phyloP scores from a whole-genome alignment of 176 grass and related monocot species.

The Areca catechu region DNA sequence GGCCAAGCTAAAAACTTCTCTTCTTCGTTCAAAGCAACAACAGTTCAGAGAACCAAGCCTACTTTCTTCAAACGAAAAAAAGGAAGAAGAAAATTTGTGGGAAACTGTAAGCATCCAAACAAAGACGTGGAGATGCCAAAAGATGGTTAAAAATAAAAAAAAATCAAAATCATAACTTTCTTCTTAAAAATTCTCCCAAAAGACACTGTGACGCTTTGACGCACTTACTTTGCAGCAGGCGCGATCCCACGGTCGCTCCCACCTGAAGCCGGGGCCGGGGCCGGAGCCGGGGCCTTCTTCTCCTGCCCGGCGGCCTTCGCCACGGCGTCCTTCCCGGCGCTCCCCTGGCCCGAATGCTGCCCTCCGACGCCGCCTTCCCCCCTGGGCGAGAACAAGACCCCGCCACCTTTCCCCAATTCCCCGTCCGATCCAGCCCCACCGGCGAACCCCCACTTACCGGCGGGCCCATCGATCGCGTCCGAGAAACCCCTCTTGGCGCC shows the following conservation, averaged over 20 bases:
- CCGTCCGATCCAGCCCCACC: neutral
- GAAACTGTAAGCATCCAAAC: too few species aligned
- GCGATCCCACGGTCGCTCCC: conserved; percentile 3
- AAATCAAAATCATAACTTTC: too few species aligned
- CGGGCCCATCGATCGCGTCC: conserved; percentile 1
- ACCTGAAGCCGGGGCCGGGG: conserved; percentile 19
- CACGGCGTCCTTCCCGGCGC: conserved; percentile 1
- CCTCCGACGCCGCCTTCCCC: neutral
- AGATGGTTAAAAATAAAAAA: neutral
- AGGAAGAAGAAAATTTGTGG: too few species aligned
- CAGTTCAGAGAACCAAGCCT: too few species aligned
- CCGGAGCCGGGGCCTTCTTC: conserved; percentile 24
- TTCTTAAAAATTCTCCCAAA: too few species aligned
- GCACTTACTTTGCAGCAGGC: conserved; percentile 57
- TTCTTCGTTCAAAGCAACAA: too few species aligned
- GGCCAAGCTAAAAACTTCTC: too few species aligned
- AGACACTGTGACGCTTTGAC: too few species aligned
- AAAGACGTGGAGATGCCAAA: neutral
- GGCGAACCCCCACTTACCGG: neutral
- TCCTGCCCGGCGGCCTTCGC: conserved; percentile 14
- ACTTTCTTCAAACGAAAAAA: too few species aligned
- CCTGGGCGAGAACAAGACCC: conserved; percentile 1
- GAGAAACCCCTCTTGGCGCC: conserved; percentile 5
- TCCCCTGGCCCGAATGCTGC: conserved; percentile 1
- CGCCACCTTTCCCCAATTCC: conserved; percentile 4